These are phyloP conservation scores for Puccinia novopanici DNA, from an alignment of 1,284 basidiomycete species.

Conservation along the genomic window DNA sequence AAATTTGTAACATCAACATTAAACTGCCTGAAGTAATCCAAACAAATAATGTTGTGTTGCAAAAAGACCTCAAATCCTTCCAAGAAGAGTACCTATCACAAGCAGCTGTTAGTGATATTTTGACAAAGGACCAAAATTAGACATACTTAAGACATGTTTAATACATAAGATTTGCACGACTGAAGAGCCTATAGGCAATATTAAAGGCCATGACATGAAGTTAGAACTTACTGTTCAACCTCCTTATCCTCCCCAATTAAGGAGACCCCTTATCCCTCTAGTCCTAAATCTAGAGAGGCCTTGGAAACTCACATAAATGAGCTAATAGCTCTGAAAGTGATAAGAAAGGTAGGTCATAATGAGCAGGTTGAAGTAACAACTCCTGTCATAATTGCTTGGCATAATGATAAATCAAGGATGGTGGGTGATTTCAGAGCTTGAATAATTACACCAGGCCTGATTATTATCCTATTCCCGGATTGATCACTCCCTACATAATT, in stretches of 20 bases:
- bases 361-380: conserved; percentile 17
- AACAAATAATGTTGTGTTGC: neutral
- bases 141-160: neutral
- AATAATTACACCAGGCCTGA: no score
- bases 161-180: conserved; percentile 2
- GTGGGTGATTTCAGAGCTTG: no score
- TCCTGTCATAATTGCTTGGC: conserved; percentile 20
- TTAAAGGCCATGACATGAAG: conserved; percentile 5
- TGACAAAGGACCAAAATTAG: neutral
- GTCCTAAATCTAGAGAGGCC: conserved; percentile 8
- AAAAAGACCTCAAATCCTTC: neutral
- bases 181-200: conserved; percentile 11
- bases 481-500: no score
- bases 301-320: conserved; percentile 18
- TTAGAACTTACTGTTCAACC: neutral
- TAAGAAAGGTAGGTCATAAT: conserved; percentile 1
- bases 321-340: neutral
- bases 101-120: neutral
- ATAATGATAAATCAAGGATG: no score
- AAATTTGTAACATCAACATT: neutral
- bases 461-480: no score
- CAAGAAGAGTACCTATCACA: conserved; percentile 1
- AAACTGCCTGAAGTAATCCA: neutral
- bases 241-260: no score
- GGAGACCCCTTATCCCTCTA: conserved; percentile 18